phyloP scores from a whole-genome alignment of 2,329 filamentous ascomycete species.

The Hymenoscyphus repandus region DNA sequence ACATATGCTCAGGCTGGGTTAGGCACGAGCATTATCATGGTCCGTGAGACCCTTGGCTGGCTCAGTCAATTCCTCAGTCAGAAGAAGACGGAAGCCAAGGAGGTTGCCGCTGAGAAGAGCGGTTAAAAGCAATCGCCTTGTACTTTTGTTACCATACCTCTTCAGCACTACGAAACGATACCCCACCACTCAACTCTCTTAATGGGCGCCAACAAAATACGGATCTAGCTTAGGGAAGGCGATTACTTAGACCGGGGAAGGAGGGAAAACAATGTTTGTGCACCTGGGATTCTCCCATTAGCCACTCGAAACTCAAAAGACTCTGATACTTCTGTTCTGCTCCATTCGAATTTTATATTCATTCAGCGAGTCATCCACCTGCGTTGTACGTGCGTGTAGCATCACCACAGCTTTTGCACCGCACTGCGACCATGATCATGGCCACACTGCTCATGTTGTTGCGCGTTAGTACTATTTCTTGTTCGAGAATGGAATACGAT shows the following conservation, averaged over 20 bases:
- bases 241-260: not conserved
- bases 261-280: too few species aligned
- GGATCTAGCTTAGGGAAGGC: not conserved
- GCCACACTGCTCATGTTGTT: too few species aligned
- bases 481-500: too few species aligned
- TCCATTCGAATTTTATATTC: too few species aligned
- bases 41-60: conserved; percentile 59
- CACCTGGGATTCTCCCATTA: too few species aligned
- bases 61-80: conserved; percentile 52
- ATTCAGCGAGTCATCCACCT: too few species aligned
- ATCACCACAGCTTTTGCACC: too few species aligned
- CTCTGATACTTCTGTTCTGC: too few species aligned
- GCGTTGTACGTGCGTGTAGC: too few species aligned
- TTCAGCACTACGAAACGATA: not conserved
- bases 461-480: too few species aligned
- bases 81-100: conserved; percentile 59
- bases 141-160: not conserved
- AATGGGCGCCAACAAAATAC: not conserved
- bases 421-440: too few species aligned
- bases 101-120: conserved; percentile 44
- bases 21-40: conserved; percentile 61
- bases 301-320: too few species aligned
- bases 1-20: conserved; percentile 65
- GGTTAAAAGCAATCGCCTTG: not conserved
- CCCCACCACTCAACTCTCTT: not conserved